These are phyloP conservation scores for Epichloe glyceriae DNA, from an alignment of 2,329 filamentous ascomycete species.

Conservation along the genomic window DNA sequence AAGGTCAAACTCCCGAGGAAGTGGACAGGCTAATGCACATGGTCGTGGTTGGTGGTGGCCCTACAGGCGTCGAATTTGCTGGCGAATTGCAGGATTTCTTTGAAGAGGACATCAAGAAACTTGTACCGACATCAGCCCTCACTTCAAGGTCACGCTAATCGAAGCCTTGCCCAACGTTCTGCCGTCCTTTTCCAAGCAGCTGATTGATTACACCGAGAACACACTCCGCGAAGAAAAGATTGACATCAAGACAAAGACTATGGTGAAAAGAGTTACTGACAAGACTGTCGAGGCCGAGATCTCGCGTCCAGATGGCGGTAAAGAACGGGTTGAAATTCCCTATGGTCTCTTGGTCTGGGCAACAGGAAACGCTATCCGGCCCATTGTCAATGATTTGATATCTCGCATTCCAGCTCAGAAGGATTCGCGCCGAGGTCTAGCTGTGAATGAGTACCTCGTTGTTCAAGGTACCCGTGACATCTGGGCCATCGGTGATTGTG, in stretches of 20 bases:
- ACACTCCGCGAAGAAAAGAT: constrained; percentile 99
- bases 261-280: constrained; percentile 94
- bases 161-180: constrained; percentile 94
- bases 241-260: constrained; percentile 93
- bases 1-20: constrained; percentile 81
- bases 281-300: constrained; percentile 86
- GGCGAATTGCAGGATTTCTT: constrained; percentile 99
- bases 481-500: constrained; percentile 96
- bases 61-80: constrained; percentile 95
- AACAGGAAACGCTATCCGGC: constrained; percentile 87
- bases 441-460: constrained; percentile 97
- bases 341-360: constrained; percentile 97
- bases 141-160: constrained; percentile 95
- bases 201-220: constrained; percentile 98
- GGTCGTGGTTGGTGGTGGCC: constrained; percentile 89
- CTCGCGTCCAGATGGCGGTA: constrained; percentile 69
- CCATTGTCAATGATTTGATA: constrained; percentile 85
- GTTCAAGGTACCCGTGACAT: constrained; percentile 95
- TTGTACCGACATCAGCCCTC: constrained; percentile 87
- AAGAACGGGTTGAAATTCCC: constrained; percentile 68
- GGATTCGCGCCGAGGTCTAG: constrained; percentile 84
- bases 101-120: constrained; percentile 94
- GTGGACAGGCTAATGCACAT: constrained; percentile 92
- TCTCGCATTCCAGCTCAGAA: constrained; percentile 84
- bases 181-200: constrained; percentile 96